Evolutionary conservation across 2,329 filamentous ascomycete species (phyloP).

Genomic region (Diaporthe vexans): DNA sequence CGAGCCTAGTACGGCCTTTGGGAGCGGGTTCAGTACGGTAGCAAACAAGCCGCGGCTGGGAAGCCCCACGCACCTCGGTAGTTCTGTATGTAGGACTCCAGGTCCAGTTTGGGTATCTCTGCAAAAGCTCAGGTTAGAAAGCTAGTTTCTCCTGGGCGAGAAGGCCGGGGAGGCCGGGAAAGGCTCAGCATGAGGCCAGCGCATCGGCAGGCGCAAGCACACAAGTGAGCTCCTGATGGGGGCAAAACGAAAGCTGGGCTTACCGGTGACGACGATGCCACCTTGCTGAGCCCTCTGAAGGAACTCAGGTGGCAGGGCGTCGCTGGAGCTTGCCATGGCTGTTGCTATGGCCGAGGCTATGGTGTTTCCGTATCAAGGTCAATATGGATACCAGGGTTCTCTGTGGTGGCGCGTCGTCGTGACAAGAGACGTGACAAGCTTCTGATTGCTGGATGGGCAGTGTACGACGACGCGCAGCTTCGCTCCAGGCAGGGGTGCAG

Average conservation of each 20-base stretch:
- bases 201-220: background rate
- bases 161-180: background rate
- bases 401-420: background rate
- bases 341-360: slow-evolving; percentile 4
- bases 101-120: slow-evolving; percentile 90
- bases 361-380: background rate
- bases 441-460: background rate
- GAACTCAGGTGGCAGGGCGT: slow-evolving; percentile 58
- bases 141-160: background rate
- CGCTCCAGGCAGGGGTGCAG: slow-evolving; percentile 30
- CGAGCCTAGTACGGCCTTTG: slow-evolving; percentile 82
- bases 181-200: background rate
- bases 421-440: slow-evolving; percentile 31
- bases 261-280: slow-evolving; percentile 64
- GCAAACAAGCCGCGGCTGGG: background rate
- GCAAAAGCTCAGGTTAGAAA: slow-evolving; percentile 38
- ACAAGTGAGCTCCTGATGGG: background rate
- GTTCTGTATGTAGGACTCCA: slow-evolving; percentile 91
- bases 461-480: slow-evolving; percentile 14
- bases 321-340: slow-evolving; percentile 54
- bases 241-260: slow-evolving; percentile 26
- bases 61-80: slow-evolving; percentile 76
- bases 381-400: background rate
- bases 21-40: slow-evolving; percentile 31
- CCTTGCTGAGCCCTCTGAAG: slow-evolving; percentile 61